phyloP scores from a whole-genome alignment of 495 filamentous ascomycete species.

The Oidiodendron maius region DNA sequence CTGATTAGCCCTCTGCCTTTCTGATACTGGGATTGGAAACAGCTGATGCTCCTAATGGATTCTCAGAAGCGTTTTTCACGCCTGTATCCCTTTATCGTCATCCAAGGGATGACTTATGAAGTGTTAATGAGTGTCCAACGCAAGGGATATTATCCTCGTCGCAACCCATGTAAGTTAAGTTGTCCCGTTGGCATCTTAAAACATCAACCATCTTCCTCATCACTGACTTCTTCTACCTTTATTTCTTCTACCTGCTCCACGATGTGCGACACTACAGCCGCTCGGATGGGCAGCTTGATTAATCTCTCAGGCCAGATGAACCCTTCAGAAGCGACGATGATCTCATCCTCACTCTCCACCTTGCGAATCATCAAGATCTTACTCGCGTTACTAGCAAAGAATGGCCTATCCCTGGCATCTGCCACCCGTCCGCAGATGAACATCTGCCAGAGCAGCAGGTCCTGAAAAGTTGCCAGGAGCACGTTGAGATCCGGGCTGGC shows the following conservation, averaged over 20 bases:
- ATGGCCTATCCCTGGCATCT: constrained; percentile 7
- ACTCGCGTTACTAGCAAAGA: constrained; percentile 14
- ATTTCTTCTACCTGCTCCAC: neutral
- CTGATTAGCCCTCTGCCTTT: too few species aligned
- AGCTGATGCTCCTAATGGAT: too few species aligned
- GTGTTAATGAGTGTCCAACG: too few species aligned
- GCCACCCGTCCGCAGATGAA: constrained; percentile 16
- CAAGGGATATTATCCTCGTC: too few species aligned
- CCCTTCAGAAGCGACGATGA: constrained; percentile 2
- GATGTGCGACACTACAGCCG: neutral
- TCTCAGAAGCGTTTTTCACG: too few species aligned
- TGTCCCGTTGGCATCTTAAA: too few species aligned
- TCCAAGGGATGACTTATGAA: too few species aligned
- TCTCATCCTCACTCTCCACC: constrained; percentile 6
- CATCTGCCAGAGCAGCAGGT: constrained; percentile 18
- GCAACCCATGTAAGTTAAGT: too few species aligned
- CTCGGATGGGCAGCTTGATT: neutral
- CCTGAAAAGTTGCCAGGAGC: constrained; percentile 18
- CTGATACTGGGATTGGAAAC: too few species aligned
- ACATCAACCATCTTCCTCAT: neutral
- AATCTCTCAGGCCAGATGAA: constrained; percentile 19
- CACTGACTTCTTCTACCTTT: neutral
- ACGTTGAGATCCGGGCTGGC: constrained; percentile 13
- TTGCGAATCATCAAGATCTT: constrained; percentile 15
- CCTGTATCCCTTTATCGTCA: too few species aligned